These are phyloP conservation scores for Fragaria vesca DNA, from an alignment of 306 rosid genomes.

Conservation along the genomic window DNA sequence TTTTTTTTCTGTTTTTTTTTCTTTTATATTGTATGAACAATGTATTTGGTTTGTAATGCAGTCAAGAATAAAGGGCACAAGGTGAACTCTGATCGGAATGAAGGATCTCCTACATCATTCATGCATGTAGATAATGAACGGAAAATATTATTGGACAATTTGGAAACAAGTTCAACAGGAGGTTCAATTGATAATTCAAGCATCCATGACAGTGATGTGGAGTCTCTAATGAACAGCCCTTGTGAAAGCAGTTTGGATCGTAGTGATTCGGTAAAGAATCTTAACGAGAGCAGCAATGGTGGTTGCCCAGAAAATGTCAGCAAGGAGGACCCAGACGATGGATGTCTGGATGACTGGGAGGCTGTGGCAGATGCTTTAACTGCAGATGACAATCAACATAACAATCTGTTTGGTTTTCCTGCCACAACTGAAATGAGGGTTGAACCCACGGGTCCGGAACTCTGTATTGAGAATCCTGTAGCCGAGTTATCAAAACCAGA, in stretches of 20 bases:
- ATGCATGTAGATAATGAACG: conserved; percentile 25
- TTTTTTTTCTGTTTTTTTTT: not conserved
- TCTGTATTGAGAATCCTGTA: conserved; percentile 12
- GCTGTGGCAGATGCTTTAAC: conserved; percentile 57
- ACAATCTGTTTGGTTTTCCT: conserved; percentile 23
- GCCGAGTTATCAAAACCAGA: conserved; percentile 21
- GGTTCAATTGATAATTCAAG: conserved; percentile 30
- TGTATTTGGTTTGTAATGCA: conserved; percentile 22
- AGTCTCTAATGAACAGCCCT: conserved; percentile 28
- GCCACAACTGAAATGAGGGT: conserved; percentile 15
- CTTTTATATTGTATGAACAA: not conserved
- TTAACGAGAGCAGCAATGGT: conserved; percentile 19
- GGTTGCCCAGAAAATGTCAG: conserved; percentile 32
- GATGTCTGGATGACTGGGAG: conserved; percentile 67
- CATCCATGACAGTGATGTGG: conserved; percentile 27
- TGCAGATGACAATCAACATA: conserved; percentile 25
- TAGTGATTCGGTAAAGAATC: conserved; percentile 33
- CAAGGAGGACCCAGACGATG: conserved; percentile 45
- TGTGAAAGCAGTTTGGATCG: conserved; percentile 27
- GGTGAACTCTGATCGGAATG: conserved; percentile 32
- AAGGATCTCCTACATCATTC: conserved; percentile 30
- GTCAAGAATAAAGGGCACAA: conserved; percentile 45
- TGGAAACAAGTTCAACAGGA: conserved; percentile 32
- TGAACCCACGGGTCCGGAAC: conserved; percentile 1
- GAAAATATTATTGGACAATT: conserved; percentile 32